These are phyloP conservation scores for Fusarium protoensiforme DNA, from an alignment of 2,329 filamentous ascomycete genomes.

Conservation along the genomic window DNA sequence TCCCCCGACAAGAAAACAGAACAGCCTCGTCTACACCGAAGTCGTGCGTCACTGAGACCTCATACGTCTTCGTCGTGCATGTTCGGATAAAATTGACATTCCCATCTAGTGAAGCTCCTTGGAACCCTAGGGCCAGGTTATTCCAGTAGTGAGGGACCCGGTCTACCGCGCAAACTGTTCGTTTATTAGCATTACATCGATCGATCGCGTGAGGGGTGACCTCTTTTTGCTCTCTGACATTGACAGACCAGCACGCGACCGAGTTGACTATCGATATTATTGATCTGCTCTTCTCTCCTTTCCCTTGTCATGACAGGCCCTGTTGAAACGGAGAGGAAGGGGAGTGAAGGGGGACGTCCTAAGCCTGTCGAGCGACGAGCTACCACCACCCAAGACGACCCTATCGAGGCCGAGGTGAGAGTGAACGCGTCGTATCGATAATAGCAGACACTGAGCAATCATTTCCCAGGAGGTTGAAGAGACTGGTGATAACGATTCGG, in stretches of 20 bases:
- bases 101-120: background rate
- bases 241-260: background rate
- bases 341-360: background rate
- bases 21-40: background rate
- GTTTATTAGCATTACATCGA: background rate
- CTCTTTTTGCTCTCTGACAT: background rate
- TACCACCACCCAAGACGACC: conserved; percentile 5
- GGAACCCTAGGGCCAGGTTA: conserved; percentile 16
- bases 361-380: background rate
- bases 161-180: conserved; percentile 1
- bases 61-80: background rate
- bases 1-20: background rate
- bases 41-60: background rate
- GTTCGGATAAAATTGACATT: background rate
- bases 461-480: conserved; percentile 1
- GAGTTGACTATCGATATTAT: background rate
- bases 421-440: background rate
- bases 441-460: background rate
- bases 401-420: conserved; percentile 32
- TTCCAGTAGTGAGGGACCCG: conserved; percentile 13
- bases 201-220: background rate
- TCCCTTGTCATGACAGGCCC: background rate
- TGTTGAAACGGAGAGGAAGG: background rate
- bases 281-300: background rate
- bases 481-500: conserved; percentile 37